These are phyloP conservation scores for Umbelopsis sp. DNA, from an alignment of 371 early-diverging fungal species.

Conservation along the genomic window DNA sequence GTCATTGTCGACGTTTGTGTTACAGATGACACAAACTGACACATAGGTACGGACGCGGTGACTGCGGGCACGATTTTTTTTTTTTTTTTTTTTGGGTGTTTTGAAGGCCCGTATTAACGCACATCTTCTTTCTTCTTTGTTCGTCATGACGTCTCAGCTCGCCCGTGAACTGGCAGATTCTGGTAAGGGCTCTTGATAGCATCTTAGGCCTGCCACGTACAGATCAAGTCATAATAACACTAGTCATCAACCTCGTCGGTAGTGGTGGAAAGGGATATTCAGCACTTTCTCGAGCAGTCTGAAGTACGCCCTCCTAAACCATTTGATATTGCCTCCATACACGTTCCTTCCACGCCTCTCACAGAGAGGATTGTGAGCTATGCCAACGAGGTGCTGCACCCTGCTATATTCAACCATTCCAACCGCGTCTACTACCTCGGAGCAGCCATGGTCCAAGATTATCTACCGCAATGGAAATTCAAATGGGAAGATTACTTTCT, in stretches of 20 bases:
- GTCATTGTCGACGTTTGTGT: too few species aligned
- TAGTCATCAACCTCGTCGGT: neutral
- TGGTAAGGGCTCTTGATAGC: neutral
- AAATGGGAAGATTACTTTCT: constrained; percentile 21
- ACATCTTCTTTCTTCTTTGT: neutral
- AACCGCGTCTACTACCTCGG: constrained; percentile 18
- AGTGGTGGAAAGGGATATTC: neutral
- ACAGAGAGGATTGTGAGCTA: neutral
- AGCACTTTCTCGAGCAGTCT: neutral
- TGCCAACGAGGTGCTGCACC: neutral
- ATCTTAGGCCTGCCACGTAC: neutral
- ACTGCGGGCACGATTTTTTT: too few species aligned
- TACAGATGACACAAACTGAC: too few species aligned
- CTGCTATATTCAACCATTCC: constrained; percentile 8
- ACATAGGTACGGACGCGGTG: too few species aligned
- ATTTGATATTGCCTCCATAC: constrained; percentile 7
- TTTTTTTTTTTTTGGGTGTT: too few species aligned
- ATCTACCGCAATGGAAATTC: constrained; percentile 17
- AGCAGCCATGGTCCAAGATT: neutral
- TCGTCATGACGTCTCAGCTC: constrained; percentile 2
- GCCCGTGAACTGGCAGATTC: constrained; percentile 13
- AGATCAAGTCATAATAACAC: neutral
- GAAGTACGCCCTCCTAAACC: constrained; percentile 4
- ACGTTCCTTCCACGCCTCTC: neutral
- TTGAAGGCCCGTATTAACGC: too few species aligned